Evolutionary conservation across 352 stramenopile species (phyloP).

Genomic region (Phytopythium oedochilum): DNA sequence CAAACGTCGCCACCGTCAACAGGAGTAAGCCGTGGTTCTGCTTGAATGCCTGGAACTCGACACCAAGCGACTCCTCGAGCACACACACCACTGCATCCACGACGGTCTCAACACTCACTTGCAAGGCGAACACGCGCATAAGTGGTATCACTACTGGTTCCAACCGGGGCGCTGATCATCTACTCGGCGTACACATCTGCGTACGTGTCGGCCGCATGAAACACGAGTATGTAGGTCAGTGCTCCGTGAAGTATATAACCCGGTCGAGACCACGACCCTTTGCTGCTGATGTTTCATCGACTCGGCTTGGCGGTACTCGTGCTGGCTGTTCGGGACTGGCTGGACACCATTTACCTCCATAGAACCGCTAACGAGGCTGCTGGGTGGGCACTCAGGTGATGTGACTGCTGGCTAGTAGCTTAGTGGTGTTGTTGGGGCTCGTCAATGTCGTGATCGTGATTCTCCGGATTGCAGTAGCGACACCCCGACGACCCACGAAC

Average conservation of each 20-base stretch:
- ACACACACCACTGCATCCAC: slow-evolving; percentile 10
- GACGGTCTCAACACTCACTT: slow-evolving; percentile 12
- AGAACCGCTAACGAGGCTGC: not conserved
- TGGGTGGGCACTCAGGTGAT: not conserved
- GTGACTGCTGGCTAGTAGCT: not conserved
- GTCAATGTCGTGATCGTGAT: not conserved
- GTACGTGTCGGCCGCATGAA: slow-evolving; percentile 21
- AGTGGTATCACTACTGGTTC: too few relatives aligned
- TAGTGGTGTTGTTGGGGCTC: too few relatives aligned
- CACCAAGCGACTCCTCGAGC: slow-evolving; percentile 12
- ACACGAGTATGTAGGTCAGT: slow-evolving; percentile 2
- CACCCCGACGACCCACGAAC: not conserved
- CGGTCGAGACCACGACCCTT: too few relatives aligned
- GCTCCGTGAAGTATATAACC: too few relatives aligned
- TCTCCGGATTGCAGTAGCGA: slow-evolving; percentile 1
- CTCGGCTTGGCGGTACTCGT: not conserved
- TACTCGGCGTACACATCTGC: slow-evolving; percentile 49
- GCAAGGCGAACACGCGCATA: slow-evolving; percentile 7
- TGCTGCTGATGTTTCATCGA: not conserved
- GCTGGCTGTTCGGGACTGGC: too few relatives aligned
- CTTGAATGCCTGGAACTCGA: slow-evolving; percentile 18
- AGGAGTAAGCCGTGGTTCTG: slow-evolving; percentile 21
- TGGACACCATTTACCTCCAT: too few relatives aligned
- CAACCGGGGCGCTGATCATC: too few relatives aligned
- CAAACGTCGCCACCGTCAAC: slow-evolving; percentile 21